Base-by-base conservation (phyloP, 75 land plant genomes). In the Gnetum montanum region DNA sequence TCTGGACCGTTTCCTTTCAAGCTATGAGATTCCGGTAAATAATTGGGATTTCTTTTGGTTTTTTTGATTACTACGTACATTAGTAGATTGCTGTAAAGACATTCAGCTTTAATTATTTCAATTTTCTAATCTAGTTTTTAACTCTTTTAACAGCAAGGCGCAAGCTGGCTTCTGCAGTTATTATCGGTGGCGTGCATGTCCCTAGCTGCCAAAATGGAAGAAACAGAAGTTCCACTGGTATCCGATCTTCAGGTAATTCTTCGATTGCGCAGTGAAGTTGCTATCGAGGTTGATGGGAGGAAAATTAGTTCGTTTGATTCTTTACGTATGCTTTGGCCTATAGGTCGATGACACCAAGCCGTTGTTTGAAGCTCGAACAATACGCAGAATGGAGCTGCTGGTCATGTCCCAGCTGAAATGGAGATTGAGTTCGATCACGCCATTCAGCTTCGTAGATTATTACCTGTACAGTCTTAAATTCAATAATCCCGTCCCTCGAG, bases 141-240 rank as follows among this genome's bases (percentile, higher is more conserved):
- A 49, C 7, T 0, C 30, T 49, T 49, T 49, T 19, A 13, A 53
- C 48, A 76, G 79, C 54, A 60, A 58, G 70, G 76, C 12, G 38
- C 51, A 12, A 63, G 58, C 25, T 84, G 88, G 88, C 72, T 60
- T 48, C 23, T 59, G 25, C 74, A 77, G 61, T 63, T 82, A 23
- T 46, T 84, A 44, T 59, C 88, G 3, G 82, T 82, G 24, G 88
- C 88, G 5, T 84, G 88, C 58, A 33, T 84, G 13, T 70, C 86
- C 30, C 44, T 84, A 31, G 88, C 88, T 10, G 86, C 86, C 8
- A 84, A 84, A 61, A 77, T 84, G 86, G 88, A 84, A 60, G 88
- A 84, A 56, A 76, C 78, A 11, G 64, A 71, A 15, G 95, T 91
- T 22, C 97, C 95, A 24, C 54, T 70, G 4, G 69, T 88, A 4